Evolutionary conservation across 345 rosid species (phyloP), one percentile per base, ranked within the genome.

Genomic region (Gossypium herbaceum): DNA sequence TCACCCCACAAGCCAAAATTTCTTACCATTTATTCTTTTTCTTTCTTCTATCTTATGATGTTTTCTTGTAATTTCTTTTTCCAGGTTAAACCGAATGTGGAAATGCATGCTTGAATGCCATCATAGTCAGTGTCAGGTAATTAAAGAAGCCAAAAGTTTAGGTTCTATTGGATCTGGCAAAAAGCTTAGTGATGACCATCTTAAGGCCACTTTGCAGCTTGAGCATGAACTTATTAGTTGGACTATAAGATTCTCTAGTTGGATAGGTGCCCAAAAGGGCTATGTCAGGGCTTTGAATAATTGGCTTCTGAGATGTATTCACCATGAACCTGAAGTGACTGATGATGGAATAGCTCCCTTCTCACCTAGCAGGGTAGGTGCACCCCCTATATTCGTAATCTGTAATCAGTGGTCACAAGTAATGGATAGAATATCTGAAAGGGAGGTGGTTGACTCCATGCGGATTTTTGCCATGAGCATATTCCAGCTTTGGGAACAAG

Each of bases 331-430:
- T 7, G 99, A 96, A 80, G 92, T 86, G 66, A 96, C 97, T 24
- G 71, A 93, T 0, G 98, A 96, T 82, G 99, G 98, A 7, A 76
- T 85, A 22, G 73, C 48, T 66, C 99, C 99, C 71, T 93, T 92
- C 76, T 96, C 99, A 2, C 99, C 99, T 16, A 92, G 99, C 73
- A 86, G 98, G 73, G 74, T 96, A 3, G 98, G 98, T 44, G 99
- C 99, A 25, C 99, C 99, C 39, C 85, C 90, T 0, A 86, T 96
- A 19, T 96, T 96, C 65, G 97, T 96, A 34, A 90, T 96, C 50
- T 96, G 99, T 80, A 85, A 96, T 82, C 99, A 92, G 76, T 96
- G 99, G 99, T 85, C 94, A 44, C 92, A 91, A 82, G 89, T 92
- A 75, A 45, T 96, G 78, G 92, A 86, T 2, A 80, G 91, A 62